Base-by-base conservation (phyloP, 2,329 filamentous ascomycete genomes). In the Fusarium ambrosium region DNA sequence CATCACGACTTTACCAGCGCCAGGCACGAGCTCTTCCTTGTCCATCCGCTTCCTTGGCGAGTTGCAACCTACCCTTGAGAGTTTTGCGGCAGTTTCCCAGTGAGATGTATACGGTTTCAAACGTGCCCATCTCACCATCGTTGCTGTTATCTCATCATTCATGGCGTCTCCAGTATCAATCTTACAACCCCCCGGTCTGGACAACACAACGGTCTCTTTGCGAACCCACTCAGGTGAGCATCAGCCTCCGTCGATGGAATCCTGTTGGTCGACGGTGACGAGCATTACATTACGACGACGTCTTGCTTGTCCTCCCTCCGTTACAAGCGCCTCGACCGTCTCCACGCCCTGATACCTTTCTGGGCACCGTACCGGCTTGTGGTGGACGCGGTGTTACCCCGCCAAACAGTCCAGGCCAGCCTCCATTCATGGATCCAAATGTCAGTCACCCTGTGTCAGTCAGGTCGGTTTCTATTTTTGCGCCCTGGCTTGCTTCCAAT, bases 381-480 rank as follows among this genome's bases (percentile, higher is more conserved):
- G 55, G 18, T 69, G 29, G 43, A 55, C 56, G 64, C 37, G 59
- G 59, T 73, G 39, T 48, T 78, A 76, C 72, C 76, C 72, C 72
- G 72, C 69, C 65, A 39, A 61, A 59, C 41, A 48, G 62, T 65
- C 56, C 68, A 61, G 64, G 65, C 73, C 37, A 51, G 60, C 51
- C 56, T 64, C 22, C 16, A 24, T 27, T 22, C 22, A 48, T 48
- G 45, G 45, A 27, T 22, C 41, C 41, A 22, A 45, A 45, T 51
- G 45, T 18, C 45, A 29, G 45, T 67, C 62, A 71, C 67, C 68
- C 70, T 62, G 68, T 70, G 72, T 66, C 66, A 45, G 20, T 34
- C 43, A 56, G 29, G 20, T 39, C 32, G 58, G 67, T 73, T 78
- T 75, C 74, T 76, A 76, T 76, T 76, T 74, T 76, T 74, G 74